phyloP scores from a whole-genome alignment of 352 stramenopile genomes.

The Pythium brachiatum region DNA sequence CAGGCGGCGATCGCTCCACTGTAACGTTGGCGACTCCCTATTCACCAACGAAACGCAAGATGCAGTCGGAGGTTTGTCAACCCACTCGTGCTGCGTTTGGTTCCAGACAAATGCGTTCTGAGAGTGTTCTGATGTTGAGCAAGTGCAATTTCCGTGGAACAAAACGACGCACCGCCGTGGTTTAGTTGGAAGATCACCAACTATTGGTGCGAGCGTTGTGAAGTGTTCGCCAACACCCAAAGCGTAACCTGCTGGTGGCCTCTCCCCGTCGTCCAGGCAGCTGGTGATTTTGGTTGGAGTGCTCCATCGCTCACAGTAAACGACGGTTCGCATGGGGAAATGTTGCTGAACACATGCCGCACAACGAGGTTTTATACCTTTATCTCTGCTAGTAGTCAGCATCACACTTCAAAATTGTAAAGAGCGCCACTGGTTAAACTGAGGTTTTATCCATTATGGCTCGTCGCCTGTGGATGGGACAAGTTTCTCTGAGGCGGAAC shows the following conservation, averaged over 20 bases:
- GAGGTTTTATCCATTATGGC: constrained; percentile 16
- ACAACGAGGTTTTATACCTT: constrained; percentile 18
- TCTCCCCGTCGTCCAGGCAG: not conserved
- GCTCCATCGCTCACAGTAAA: not conserved
- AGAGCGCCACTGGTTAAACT: not conserved
- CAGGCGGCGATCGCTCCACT: not conserved
- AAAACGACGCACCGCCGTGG: not conserved
- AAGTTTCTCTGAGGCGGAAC: not conserved
- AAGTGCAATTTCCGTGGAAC: constrained; percentile 1
- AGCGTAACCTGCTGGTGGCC: constrained; percentile 1
- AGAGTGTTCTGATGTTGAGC: not conserved
- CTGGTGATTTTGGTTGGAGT: constrained; percentile 15
- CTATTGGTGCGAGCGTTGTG: not conserved
- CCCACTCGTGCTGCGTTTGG: not conserved
- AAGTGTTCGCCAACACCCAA: not conserved
- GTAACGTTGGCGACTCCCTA: not conserved
- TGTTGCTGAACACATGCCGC: constrained; percentile 13
- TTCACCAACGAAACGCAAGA: not conserved
- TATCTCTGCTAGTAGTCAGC: constrained; percentile 15
- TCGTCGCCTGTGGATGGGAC: not conserved
- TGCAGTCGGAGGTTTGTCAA: not conserved
- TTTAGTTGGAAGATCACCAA: constrained; percentile 1
- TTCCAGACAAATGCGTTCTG: constrained; percentile 13
- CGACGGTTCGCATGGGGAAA: constrained; percentile 3
- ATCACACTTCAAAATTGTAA: constrained; percentile 14